Conservation (phyloP, 768 basidiomycete species). For the Neoboletus brunneissimus region DNA sequence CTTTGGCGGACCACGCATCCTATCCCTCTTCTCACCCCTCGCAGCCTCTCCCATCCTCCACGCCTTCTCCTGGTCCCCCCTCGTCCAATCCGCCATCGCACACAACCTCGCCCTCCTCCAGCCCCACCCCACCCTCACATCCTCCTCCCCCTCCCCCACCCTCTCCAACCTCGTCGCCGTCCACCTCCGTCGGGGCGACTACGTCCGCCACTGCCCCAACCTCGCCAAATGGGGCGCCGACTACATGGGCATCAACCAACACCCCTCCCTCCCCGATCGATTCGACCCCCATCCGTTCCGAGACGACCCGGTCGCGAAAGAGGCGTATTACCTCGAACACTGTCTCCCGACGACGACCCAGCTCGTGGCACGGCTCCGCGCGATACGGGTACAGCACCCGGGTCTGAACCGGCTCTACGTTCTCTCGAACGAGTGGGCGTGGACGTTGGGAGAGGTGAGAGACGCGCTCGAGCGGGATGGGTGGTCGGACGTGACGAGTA, state of each 20-base stretch:
- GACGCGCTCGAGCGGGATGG: slow-evolving; percentile 42
- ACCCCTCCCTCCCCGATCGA: slow-evolving; percentile 38
- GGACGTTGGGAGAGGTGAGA: slow-evolving; percentile 40
- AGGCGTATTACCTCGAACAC: slow-evolving; percentile 17
- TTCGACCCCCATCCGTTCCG: slow-evolving; percentile 33
- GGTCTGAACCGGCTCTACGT: slow-evolving; percentile 40
- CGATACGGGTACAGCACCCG: slow-evolving; percentile 34
- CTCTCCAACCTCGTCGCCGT: no score
- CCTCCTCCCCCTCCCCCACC: no score
- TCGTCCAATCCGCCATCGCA: slow-evolving; percentile 47
- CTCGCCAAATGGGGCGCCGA: slow-evolving; percentile 42
- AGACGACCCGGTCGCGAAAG: slow-evolving; percentile 1
- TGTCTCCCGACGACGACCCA: slow-evolving; percentile 44
- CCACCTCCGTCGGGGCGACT: slow-evolving; percentile 59
- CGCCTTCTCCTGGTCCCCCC: slow-evolving; percentile 53
- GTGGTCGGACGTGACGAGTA: slow-evolving; percentile 48
- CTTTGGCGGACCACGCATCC: slow-evolving; percentile 42
- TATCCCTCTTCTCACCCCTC: slow-evolving; percentile 44
- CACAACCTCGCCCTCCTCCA: slow-evolving; percentile 47
- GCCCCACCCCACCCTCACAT: no score
- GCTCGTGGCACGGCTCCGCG: slow-evolving; percentile 39
- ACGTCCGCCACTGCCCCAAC: slow-evolving; percentile 53
- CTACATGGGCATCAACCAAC: slow-evolving; percentile 53
- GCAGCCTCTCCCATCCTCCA: slow-evolving; percentile 46
- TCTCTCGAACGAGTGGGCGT: slow-evolving; percentile 51